Evolutionary conservation across 2,329 filamentous ascomycete genomes (phyloP), one percentile per base, ranked within the genome.

Genomic region (Ramichloridium luteum): DNA sequence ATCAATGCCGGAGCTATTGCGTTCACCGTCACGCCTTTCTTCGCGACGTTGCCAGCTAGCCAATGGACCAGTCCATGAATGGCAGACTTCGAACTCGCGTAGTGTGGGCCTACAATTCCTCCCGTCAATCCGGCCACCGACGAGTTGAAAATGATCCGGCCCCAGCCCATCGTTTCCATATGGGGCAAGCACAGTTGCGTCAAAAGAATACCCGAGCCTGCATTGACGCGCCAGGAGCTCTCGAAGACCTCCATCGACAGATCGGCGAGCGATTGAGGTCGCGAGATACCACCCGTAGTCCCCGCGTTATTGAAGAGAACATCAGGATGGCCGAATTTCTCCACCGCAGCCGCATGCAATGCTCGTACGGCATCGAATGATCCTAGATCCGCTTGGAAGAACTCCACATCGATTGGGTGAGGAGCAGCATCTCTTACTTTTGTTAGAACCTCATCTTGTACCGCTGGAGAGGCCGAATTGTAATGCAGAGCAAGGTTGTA

Each of bases 11-110:
- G 63, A 12, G 63, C 62, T 10, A 67, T 56, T 20, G 59, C 62
- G 42, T 67, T 67, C 1, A 64, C 60, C 12, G 60, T 64, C 25
- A 68, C 53, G 9, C 61, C 62, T 29, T 56, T 58, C 38, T 50
- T 57, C 5, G 56, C 59, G 40, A 65, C 60, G 30, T 51, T 50
- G 3, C 40, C 44, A 1, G 60, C 58, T 13, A 67, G 42, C 42
- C 62, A 67, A 44, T 64, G 60, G 37, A 65, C 51, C 44, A 67
- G 54, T 13, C 59, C 60, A 39, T 60, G 61, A 27, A 65, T 38
- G 2, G 62, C 63, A 27, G 56, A 59, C 44, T 67, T 66, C 1
- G 32, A 34, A 38, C 44, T 40, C 35, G 55, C 54, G 41, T 60
- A 61, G 43, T 61, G 58, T 34, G 57, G 56, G 1, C 58, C 58